phyloP scores from a whole-genome alignment of 2,329 filamentous ascomycete species.

The Pleoardoris graminearum region DNA sequence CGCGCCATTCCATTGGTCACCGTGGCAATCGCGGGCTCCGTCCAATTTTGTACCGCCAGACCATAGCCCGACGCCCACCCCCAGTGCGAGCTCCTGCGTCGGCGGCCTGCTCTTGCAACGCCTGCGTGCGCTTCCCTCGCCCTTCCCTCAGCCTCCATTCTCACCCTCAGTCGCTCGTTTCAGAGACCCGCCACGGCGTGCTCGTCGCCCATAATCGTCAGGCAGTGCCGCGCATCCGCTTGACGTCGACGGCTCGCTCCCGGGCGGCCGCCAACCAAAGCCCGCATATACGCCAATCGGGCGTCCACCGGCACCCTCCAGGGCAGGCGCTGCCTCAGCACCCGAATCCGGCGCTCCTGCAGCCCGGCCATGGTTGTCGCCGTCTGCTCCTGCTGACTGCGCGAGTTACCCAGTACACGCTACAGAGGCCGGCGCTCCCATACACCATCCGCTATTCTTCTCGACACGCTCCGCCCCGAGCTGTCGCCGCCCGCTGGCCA shows the following conservation, averaged over 20 bases:
- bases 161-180: constrained; percentile 48
- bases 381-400: constrained; percentile 17
- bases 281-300: constrained; percentile 19
- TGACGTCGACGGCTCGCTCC: constrained; percentile 23
- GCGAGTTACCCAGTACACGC: not conserved
- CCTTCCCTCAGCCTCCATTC: constrained; percentile 22
- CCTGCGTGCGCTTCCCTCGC: constrained; percentile 16
- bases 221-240: constrained; percentile 11
- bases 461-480: constrained; percentile 17
- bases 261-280: constrained; percentile 20
- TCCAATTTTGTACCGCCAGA: constrained; percentile 3
- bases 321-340: constrained; percentile 11
- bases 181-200: constrained; percentile 27
- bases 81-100: constrained; percentile 4
- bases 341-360: constrained; percentile 13
- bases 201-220: constrained; percentile 19
- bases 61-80: constrained; percentile 1
- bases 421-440: constrained; percentile 7
- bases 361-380: constrained; percentile 19
- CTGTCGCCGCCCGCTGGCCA: constrained; percentile 34
- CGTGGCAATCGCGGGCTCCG: constrained; percentile 4
- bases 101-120: constrained; percentile 4
- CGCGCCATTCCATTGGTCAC: constrained; percentile 21
- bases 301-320: constrained; percentile 12
- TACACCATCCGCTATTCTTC: constrained; percentile 23